Evolutionary conservation across 2,329 filamentous ascomycete genomes (phyloP), one percentile per base, ranked within the genome.

Genomic region (Beauveria rudraprayagi): DNA sequence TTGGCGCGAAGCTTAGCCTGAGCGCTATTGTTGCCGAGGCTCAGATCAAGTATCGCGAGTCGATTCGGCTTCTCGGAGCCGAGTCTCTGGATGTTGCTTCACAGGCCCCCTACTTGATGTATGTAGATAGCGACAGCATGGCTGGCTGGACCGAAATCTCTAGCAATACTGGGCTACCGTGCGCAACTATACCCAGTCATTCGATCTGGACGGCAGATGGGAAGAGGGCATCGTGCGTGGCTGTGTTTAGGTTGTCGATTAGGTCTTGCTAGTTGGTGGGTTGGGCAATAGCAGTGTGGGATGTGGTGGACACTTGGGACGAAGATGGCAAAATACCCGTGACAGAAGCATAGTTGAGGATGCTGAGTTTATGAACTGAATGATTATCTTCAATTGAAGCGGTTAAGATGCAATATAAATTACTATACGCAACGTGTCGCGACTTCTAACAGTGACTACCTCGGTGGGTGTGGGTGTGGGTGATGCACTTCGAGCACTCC

Each of bases 61-160:
- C 58, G 19, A 19, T 61, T 3, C 58, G 51, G 17, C 51, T 48
- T 5, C 43, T 61, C 1, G 58, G 58, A 17, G 57, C 41, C 14
- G 62, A 62, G 3, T 60, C 28, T 19, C 30, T 58, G 5, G 62
- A 56, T 22, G 26, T 41, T n/a, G 16, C 46, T 16, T 47, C 63
- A 17, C 63, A 55, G 24, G 61, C 56, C 17, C 66, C 75, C 5
- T 73, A 72, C 56, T 61, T 77, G 37, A 65, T 67, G 41, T 75
- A 75, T 30, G 64, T 61, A 34, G 58, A 61, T 19, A 50, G 22
- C 9, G 28, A 41, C 19, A 34, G 43, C 19, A n/a, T 55, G 4
- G 11, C 26, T 16, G 50, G 28, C 7, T 70, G 68, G 69, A 48
- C 57, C 6, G 60, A 61, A 11, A 46, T 46, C 3, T 48, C 41